These are phyloP conservation scores for Pseudogymnoascus sp. DNA, from an alignment of 2,329 filamentous ascomycete genomes.

Conservation along the genomic window DNA sequence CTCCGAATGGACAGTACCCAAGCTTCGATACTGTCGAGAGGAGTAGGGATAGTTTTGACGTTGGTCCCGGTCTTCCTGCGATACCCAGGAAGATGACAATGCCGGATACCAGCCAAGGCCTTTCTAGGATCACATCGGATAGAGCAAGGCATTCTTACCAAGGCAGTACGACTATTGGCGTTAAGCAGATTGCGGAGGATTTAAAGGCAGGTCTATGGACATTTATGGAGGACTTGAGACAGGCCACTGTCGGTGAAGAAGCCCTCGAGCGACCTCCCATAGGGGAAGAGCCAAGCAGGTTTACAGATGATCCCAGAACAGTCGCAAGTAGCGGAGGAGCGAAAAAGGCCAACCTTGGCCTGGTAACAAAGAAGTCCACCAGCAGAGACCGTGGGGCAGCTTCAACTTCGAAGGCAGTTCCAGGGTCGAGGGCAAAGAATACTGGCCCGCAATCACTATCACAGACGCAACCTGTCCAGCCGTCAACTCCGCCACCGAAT, in stretches of 20 bases:
- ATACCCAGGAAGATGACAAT: conserved; percentile 22
- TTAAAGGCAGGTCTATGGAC: conserved; percentile 85
- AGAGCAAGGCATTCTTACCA: conserved; percentile 27
- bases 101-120: conserved; percentile 25
- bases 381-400: neutral
- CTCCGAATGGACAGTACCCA: conserved; percentile 17
- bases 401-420: neutral
- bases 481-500: neutral
- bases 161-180: conserved; percentile 23
- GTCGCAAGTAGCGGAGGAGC: neutral
- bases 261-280: conserved; percentile 48
- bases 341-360: neutral
- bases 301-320: neutral
- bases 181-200: conserved; percentile 48
- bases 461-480: neutral
- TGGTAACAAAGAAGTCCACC: neutral
- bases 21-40: neutral
- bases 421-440: neutral
- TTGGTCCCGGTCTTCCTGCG: neutral
- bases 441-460: neutral
- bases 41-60: neutral
- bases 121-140: conserved; percentile 20
- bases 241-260: conserved; percentile 94
- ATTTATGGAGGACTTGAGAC: conserved; percentile 89
- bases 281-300: neutral